These are phyloP conservation scores for Aspergillus nomiae DNA, from an alignment of 2,329 filamentous ascomycete species.

Conservation along the genomic window DNA sequence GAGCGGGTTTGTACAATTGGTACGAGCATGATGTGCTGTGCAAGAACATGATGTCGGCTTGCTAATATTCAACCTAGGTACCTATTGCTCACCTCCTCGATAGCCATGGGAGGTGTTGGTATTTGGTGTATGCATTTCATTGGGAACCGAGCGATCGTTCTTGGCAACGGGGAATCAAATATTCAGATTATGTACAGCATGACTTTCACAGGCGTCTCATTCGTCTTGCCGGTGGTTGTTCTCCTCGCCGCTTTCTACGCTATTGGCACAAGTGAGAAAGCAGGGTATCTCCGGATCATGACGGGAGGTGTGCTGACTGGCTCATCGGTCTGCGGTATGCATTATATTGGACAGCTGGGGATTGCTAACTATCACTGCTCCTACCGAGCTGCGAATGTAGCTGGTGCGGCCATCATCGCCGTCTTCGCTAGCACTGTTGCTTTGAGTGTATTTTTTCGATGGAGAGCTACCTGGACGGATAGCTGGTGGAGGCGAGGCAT, in stretches of 20 bases:
- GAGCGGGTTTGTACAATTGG: slow-evolving; percentile 70
- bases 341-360: slow-evolving; percentile 83
- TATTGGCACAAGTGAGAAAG: slow-evolving; percentile 61
- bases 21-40: slow-evolving; percentile 39
- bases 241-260: slow-evolving; percentile 72
- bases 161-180: slow-evolving; percentile 62
- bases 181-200: slow-evolving; percentile 75
- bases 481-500: slow-evolving; percentile 73
- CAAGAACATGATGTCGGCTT: neutral
- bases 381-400: slow-evolving; percentile 62
- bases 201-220: slow-evolving; percentile 73
- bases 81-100: slow-evolving; percentile 63
- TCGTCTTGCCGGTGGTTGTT: slow-evolving; percentile 77
- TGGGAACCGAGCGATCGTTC: slow-evolving; percentile 75
- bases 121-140: slow-evolving; percentile 85
- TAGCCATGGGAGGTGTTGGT: slow-evolving; percentile 72
- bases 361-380: slow-evolving; percentile 73
- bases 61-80: slow-evolving; percentile 48
- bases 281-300: slow-evolving; percentile 61
- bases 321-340: slow-evolving; percentile 78
- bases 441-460: slow-evolving; percentile 75
- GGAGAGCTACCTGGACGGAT: slow-evolving; percentile 74
- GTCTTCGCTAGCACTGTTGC: slow-evolving; percentile 70
- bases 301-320: slow-evolving; percentile 71
- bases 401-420: slow-evolving; percentile 72